Conservation (phyloP, 73 alveolate genomes). For the Paramecium bursaria region DNA sequence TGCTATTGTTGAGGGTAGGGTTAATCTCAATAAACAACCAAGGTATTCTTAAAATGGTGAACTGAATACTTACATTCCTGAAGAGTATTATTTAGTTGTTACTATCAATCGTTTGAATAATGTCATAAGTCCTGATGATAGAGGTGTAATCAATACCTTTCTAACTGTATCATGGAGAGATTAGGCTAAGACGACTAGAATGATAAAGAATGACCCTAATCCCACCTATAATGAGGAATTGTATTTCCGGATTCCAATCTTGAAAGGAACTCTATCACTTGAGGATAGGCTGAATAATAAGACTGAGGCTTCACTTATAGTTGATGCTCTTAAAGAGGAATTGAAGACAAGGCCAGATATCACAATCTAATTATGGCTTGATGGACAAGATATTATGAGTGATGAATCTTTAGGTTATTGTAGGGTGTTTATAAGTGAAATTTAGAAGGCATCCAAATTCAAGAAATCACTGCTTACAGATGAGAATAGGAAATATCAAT, state of each 20-base stretch:
- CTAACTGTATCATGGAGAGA: slow-evolving; percentile 62
- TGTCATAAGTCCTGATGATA: slow-evolving; percentile 67
- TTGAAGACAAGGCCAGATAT: slow-evolving; percentile 60
- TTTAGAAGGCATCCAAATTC: slow-evolving; percentile 10
- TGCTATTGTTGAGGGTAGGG: slow-evolving; percentile 67
- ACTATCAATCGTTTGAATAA: slow-evolving; percentile 58
- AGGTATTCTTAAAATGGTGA: slow-evolving; percentile 63
- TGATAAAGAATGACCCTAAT: slow-evolving; percentile 63
- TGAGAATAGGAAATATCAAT: slow-evolving; percentile 20
- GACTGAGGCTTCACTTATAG: slow-evolving; percentile 19
- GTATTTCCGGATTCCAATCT: slow-evolving; percentile 58
- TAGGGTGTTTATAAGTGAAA: slow-evolving; percentile 48
- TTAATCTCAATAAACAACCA: slow-evolving; percentile 57
- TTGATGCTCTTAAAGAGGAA: slow-evolving; percentile 66
- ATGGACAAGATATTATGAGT: slow-evolving; percentile 64
- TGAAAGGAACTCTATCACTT: slow-evolving; percentile 32
- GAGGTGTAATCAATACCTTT: slow-evolving; percentile 67
- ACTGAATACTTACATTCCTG: slow-evolving; percentile 57
- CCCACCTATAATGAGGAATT: slow-evolving; percentile 71
- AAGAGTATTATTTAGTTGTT: slow-evolving; percentile 56
- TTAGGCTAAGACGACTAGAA: slow-evolving; percentile 64
- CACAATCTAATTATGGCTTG: slow-evolving; percentile 65
- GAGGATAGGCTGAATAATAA: slow-evolving; percentile 56
- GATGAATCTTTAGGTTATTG: slow-evolving; percentile 66
- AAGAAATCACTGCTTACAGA: slow-evolving; percentile 37